Conservation (phyloP, 2,329 filamentous ascomycete genomes). For the Colletotrichum kahawae region DNA sequence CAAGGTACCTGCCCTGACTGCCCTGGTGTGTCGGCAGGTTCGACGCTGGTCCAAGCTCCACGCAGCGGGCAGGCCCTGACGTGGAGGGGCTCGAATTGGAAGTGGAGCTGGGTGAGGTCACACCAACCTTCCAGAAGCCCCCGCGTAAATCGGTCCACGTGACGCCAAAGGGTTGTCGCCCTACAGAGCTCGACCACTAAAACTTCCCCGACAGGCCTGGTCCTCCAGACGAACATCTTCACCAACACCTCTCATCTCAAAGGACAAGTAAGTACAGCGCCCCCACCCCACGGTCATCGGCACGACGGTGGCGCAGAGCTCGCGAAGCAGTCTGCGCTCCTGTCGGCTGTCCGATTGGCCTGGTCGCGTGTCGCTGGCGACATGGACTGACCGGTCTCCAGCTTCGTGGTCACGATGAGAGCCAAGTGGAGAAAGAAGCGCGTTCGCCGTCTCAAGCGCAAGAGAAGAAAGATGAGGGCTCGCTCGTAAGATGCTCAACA, state of each 20-base stretch:
- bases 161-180: conserved; percentile 21
- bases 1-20: neutral
- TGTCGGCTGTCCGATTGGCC: neutral
- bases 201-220: conserved; percentile 11
- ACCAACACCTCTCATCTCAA: conserved; percentile 26
- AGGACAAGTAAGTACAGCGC: conserved; percentile 22
- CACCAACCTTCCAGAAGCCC: neutral
- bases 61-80: neutral
- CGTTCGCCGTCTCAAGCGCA: conserved; percentile 97
- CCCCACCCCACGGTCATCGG: neutral
- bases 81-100: neutral
- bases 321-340: neutral
- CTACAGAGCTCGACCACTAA: conserved; percentile 21
- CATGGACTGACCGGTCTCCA: neutral
- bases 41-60: neutral
- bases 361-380: neutral
- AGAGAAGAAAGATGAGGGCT: conserved; percentile 99
- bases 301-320: neutral
- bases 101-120: neutral
- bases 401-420: conserved; percentile 68
- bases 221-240: conserved; percentile 19
- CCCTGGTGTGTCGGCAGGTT: neutral
- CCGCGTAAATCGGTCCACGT: conserved; percentile 5
- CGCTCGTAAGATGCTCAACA: conserved; percentile 79
- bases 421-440: conserved; percentile 99